phyloP scores from a whole-genome alignment of 306 rosid genomes.

The Trifolium fragiferum region DNA sequence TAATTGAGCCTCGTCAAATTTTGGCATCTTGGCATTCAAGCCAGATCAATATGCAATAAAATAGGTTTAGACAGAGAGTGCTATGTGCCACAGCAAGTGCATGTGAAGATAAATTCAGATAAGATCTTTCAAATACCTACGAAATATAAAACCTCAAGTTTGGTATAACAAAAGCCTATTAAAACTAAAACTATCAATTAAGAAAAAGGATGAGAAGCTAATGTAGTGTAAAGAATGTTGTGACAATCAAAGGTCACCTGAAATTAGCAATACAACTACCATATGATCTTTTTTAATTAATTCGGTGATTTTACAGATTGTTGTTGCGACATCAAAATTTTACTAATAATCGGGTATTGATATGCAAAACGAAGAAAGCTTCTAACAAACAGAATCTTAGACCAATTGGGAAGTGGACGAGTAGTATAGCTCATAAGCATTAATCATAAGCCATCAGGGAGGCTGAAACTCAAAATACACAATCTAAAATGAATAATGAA shows the following conservation, averaged over 20 bases:
- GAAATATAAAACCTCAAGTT: neutral
- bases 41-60: neutral
- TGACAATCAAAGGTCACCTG: neutral
- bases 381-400: neutral
- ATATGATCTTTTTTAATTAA: neutral
- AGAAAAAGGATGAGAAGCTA: neutral
- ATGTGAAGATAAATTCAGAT: neutral
- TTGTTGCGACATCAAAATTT: neutral
- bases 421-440: conserved; percentile 1
- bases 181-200: neutral
- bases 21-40: neutral
- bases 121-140: neutral
- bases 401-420: conserved; percentile 1
- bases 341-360: neutral
- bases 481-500: conserved; percentile 22
- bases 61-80: neutral
- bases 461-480: neutral
- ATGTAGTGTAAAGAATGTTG: neutral
- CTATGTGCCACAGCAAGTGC: neutral
- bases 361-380: neutral
- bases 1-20: neutral
- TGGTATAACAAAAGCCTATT: neutral
- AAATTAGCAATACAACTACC: neutral
- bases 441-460: neutral
- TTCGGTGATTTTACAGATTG: neutral